phyloP scores from a whole-genome alignment of 176 grass and related monocot genomes.

The Carex myosuroides region DNA sequence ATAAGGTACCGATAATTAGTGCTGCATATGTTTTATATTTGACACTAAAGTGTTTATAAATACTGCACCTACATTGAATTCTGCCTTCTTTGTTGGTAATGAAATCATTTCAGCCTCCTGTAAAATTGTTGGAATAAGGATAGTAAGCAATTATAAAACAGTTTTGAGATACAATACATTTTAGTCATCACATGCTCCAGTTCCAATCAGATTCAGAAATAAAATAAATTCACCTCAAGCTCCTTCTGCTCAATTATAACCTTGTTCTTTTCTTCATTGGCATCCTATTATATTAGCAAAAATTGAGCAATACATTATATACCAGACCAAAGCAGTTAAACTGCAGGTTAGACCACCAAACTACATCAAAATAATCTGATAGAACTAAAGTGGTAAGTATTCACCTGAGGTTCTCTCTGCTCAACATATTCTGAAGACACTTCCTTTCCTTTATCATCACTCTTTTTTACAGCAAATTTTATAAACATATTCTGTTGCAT shows the following conservation, averaged over 20 bases:
- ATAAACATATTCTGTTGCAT: too few species aligned
- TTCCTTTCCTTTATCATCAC: constrained; percentile 31
- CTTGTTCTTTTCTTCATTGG: constrained; percentile 35
- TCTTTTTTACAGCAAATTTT: constrained; percentile 27
- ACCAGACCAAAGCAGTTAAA: not conserved
- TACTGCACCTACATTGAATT: constrained; percentile 14
- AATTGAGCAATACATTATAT: not conserved
- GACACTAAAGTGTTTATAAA: not conserved
- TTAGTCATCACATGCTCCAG: not conserved
- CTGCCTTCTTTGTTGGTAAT: not conserved
- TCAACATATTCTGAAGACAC: constrained; percentile 31
- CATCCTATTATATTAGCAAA: constrained; percentile 19
- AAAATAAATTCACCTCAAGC: constrained; percentile 27
- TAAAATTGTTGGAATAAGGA: not conserved
- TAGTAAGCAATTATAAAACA: not conserved
- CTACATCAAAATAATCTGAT: not conserved
- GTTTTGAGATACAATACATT: not conserved
- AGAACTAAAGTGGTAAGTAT: not conserved
- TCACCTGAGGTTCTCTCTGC: constrained; percentile 35
- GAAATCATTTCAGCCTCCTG: constrained; percentile 2
- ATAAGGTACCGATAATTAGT: not conserved
- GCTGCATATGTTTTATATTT: not conserved
- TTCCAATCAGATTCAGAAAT: not conserved
- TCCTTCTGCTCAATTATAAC: constrained; percentile 23
- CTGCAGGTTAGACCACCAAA: not conserved